Base-by-base conservation (phyloP, 352 stramenopile species). In the Globisporangium emineosum region DNA sequence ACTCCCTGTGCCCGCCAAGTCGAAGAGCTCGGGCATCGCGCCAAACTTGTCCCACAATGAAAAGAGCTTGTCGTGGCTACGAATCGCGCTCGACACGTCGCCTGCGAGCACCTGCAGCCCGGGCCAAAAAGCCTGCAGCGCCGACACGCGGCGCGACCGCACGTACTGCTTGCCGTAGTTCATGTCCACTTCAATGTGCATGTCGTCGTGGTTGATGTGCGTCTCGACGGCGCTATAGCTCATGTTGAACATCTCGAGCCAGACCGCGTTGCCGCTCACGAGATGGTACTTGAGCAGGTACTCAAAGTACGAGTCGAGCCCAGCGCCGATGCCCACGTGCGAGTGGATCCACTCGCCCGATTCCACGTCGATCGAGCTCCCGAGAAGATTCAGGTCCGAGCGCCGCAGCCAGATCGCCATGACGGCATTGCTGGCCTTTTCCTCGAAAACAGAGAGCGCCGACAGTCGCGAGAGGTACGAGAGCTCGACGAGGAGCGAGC, bases 281-380 rank as follows among this genome's bases (percentile, higher is more conserved):
- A 99, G 76, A 68, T 98, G 91, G 65, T 97, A 96, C 73, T 99
- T 99, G n/a, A 98, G 70, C 37, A 98, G 68, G 72, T 99, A 99
- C 76, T 99, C 97, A 65, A 98, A 99, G 71, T 97, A 99, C 51
- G 91, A 98, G 75, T 99, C 97, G 1, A 97, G 85, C 25, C 98
- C 98, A 0, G 89, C 88, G 30, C 94, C 95, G 57, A 98, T 94
- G 37, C 92, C 80, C 7, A 90, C 86, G 45, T 91, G 76, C 21
- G 81, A 82, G 52, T 90, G 74, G 17, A 88, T 60, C 88, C 86
- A 96, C 50, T 90, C 62, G 9, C 96, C 96, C 19, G 75, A 98
- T 2, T 81, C 62, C 1, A 97, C 89, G 70, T 99, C 86, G 68
- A 99, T 98, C 35, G 97, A 86, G 72, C 97, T 98, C 2, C 97